These are phyloP conservation scores for Penicillium brevicompactum DNA, from an alignment of 2,329 filamentous ascomycete genomes.

Conservation along the genomic window DNA sequence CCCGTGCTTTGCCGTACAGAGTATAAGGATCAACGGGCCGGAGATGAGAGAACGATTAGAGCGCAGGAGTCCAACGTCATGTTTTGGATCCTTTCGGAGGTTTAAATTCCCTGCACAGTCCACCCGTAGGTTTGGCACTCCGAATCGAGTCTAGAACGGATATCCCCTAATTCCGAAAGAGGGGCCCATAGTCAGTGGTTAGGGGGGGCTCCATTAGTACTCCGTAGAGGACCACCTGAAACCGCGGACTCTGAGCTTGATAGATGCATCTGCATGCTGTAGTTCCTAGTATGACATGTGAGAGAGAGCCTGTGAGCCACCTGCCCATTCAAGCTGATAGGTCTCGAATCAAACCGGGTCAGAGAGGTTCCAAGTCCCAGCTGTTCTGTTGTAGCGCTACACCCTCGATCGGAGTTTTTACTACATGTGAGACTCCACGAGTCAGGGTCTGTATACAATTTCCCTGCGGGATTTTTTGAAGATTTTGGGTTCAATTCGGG, in stretches of 20 bases:
- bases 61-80: not conserved
- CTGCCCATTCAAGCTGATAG: not conserved
- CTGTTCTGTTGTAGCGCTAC: not conserved
- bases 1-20: conserved; percentile 26
- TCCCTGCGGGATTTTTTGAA: not conserved
- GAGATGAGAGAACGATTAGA: conserved; percentile 12
- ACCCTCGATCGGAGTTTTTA: not conserved
- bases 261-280: not conserved
- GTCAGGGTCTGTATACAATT: not conserved
- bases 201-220: too few species aligned
- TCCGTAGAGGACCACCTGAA: not conserved
- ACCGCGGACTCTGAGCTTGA: not conserved
- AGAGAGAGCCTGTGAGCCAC: not conserved
- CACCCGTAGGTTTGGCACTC: not conserved
- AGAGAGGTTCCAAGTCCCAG: too few species aligned
- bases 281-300: not conserved
- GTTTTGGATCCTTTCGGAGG: not conserved
- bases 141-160: not conserved
- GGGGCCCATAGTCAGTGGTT: not conserved
- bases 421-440: not conserved
- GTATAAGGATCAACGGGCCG: conserved; percentile 6
- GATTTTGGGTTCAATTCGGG: not conserved
- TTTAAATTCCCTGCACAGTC: not conserved
- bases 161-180: not conserved
- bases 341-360: too few species aligned